phyloP scores from a whole-genome alignment of 345 rosid genomes.

The Arabis alpina region DNA sequence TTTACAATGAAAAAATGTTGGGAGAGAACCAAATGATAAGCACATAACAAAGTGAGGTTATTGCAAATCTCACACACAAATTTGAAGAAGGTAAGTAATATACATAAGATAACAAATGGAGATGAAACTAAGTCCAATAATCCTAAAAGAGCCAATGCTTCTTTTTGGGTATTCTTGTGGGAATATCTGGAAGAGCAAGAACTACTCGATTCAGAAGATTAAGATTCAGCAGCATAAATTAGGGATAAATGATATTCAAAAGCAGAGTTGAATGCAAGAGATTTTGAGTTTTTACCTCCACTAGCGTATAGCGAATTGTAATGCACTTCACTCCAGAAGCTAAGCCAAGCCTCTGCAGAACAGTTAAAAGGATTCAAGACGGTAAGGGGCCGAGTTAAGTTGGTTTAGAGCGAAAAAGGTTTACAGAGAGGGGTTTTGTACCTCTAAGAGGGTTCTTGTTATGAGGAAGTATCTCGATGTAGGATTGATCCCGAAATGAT shows the following conservation, averaged over 20 bases:
- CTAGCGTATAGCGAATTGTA: conserved; percentile 82
- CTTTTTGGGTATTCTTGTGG: conserved; percentile 59
- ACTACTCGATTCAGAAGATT: conserved; percentile 29
- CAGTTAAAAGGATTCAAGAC: background rate
- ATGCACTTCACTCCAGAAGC: conserved; percentile 99
- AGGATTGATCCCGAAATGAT: conserved; percentile 85
- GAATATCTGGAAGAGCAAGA: conserved; percentile 67
- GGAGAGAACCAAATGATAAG: conserved; percentile 19
- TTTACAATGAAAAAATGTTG: conserved; percentile 5
- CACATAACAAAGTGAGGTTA: conserved; percentile 24
- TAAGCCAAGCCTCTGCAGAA: conserved; percentile 77
- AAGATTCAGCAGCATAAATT: conserved; percentile 30
- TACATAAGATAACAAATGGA: conserved; percentile 7
- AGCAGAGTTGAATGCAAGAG: conserved; percentile 11
- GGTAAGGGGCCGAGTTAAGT: background rate
- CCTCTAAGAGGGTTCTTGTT: conserved; percentile 70
- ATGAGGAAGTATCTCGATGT: conserved; percentile 84
- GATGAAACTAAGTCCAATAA: conserved; percentile 12
- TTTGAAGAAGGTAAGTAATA: background rate
- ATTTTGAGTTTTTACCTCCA: conserved; percentile 60
- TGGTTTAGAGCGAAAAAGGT: conserved; percentile 5
- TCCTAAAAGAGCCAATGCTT: conserved; percentile 83
- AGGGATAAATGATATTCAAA: background rate
- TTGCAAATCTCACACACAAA: conserved; percentile 28
- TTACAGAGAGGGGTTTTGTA: conserved; percentile 38